Evolutionary conservation across 2,329 filamentous ascomycete genomes (phyloP).

Genomic region (Diaporthe eres): DNA sequence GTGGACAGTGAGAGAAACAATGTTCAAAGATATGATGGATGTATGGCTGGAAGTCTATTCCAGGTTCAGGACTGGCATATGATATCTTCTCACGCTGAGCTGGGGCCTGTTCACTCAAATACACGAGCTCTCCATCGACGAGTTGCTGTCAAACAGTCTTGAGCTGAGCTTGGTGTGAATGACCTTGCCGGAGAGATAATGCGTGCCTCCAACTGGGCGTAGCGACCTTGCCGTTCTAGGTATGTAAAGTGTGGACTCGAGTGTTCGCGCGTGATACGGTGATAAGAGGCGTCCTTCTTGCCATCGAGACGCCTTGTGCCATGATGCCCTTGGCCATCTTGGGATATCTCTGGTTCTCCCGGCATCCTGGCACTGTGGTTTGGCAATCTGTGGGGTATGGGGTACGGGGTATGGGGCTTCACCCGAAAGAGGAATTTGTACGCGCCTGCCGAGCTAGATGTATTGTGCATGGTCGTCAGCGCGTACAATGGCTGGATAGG

Average conservation of each 20-base stretch:
- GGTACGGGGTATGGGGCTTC: background rate
- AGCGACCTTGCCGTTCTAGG: background rate
- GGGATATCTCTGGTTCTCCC: background rate
- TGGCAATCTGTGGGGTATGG: background rate
- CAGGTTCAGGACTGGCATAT: background rate
- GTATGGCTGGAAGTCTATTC: background rate
- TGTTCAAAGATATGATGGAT: background rate
- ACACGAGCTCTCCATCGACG: background rate
- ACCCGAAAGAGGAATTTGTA: conserved; percentile 2
- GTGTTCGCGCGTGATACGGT: background rate
- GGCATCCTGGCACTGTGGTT: background rate
- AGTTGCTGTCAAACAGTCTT: background rate
- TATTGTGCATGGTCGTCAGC: background rate
- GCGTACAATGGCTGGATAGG: background rate
- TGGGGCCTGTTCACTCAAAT: conserved; percentile 10
- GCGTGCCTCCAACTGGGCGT: background rate
- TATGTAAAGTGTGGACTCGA: conserved; percentile 15
- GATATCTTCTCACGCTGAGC: background rate
- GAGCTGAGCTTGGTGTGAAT: background rate
- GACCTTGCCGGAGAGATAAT: background rate
- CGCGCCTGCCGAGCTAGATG: background rate
- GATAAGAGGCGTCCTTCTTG: conserved; percentile 7
- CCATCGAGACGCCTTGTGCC: background rate
- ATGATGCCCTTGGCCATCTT: background rate
- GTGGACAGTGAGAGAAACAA: background rate